These are phyloP conservation scores for Aspergillus persii DNA, from an alignment of 2,329 filamentous ascomycete species.

Conservation along the genomic window DNA sequence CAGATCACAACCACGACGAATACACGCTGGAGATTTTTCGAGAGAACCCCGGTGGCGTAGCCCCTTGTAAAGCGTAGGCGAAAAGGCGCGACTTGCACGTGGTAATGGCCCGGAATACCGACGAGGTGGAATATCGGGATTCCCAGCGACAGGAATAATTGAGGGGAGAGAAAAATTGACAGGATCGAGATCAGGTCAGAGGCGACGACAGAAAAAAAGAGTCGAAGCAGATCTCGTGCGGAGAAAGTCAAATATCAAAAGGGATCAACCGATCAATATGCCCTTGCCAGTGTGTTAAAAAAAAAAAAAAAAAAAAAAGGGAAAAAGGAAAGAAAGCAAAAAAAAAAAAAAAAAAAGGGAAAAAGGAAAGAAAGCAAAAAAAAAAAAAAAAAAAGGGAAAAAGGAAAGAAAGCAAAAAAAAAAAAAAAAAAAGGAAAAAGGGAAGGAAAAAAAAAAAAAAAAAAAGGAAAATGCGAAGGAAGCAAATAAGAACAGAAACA, in stretches of 20 bases:
- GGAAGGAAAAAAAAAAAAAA: constrained; percentile 15
- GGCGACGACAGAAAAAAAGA: constrained; percentile 13
- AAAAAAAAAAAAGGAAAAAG: constrained; percentile 16
- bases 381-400: constrained; percentile 13
- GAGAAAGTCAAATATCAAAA: constrained; percentile 15
- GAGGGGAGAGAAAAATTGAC: constrained; percentile 6
- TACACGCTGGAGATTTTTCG: constrained; percentile 4
- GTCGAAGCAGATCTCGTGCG: constrained; percentile 20
- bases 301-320: constrained; percentile 16
- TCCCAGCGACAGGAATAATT: constrained; percentile 13
- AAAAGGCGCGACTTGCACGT: constrained; percentile 29
- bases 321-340: no score
- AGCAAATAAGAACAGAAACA: constrained; percentile 11
- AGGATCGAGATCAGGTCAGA: neutral
- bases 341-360: constrained; percentile 12
- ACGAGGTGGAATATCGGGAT: constrained; percentile 8
- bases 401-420: no score
- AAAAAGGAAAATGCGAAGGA: constrained; percentile 17
- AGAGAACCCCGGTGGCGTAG: constrained; percentile 12
- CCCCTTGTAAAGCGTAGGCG: constrained; percentile 21
- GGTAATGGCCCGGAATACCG: constrained; percentile 14
- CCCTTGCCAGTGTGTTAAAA: constrained; percentile 12
- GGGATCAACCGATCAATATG: constrained; percentile 21
- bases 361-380: constrained; percentile 17
- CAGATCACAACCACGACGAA: constrained; percentile 9